Base-by-base conservation (phyloP, 495 filamentous ascomycete genomes). In the Aspergillus sclerotioniger region DNA sequence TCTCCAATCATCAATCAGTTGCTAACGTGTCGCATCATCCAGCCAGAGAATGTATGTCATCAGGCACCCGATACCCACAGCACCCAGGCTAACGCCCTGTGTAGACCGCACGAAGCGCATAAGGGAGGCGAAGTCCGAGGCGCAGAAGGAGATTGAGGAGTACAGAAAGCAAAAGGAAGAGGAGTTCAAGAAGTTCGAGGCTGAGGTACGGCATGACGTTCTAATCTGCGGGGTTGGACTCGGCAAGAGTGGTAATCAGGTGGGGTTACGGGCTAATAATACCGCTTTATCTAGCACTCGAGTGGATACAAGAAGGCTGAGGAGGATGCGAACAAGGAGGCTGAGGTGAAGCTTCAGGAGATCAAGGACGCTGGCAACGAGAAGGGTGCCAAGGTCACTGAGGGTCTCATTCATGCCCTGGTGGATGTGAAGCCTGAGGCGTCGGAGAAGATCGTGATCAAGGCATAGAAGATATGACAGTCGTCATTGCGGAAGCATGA, bases 101-200 rank as follows among this genome's bases (percentile, higher is more conserved):
- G 56, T 63, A 97, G 94, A 96, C 81, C 92, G 94, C 66, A 97
- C 94, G 49, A 96, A 97, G 79, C 84, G 90, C 64, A 92, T 98
- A 76, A 96, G 90, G 71, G 94, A 98, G 72, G 95, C 94, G 53
- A 89, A 92, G 67, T 84, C 83, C 67, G 93, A 98, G 71, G 94
- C 94, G 50, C 94, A 98, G 75, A 96, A 97, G 75, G 92, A 98
- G 70, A 96, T 98, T 66, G 95, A 98, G 52, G 90, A 91, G 37
- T 98, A 98, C 81, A 82, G 84, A 70, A 88, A 86, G 58, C 70
- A 89, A 59, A 98, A 96, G 77, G 95, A 98, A 56, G 86, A 88
- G 8, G 93, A 98, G 72, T 98, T 90, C 81, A 92, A 94, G 81
- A 88, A 88, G 71, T 97, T 94, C 68, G 91, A 98, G 78, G 80